Evolutionary conservation across 73 alveolate species (phyloP).

Genomic region (Uronychia setigera): DNA sequence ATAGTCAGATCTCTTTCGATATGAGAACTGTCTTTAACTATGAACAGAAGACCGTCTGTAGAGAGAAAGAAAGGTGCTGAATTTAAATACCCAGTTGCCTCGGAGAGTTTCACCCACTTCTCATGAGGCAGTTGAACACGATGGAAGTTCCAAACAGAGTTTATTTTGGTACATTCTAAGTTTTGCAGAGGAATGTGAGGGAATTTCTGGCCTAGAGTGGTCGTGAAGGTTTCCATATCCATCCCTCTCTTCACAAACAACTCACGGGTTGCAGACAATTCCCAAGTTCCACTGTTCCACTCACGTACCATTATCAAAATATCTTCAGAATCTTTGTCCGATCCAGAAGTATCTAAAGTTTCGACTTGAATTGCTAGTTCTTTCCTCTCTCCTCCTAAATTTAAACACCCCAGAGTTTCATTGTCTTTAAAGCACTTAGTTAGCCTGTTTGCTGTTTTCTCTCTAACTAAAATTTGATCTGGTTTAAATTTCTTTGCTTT

Average conservation of each 20-base stretch:
- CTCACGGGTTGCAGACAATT: conserved; percentile 29
- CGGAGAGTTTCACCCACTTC: conserved; percentile 42
- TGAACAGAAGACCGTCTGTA: conserved; percentile 39
- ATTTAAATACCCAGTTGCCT: conserved; percentile 8
- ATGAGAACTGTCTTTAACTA: conserved; percentile 37
- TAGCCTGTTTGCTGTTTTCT: conserved; percentile 12
- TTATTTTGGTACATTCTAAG: conserved; percentile 41
- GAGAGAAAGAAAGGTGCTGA: conserved; percentile 36
- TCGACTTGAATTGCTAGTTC: conserved; percentile 34
- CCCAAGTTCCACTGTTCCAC: conserved; percentile 64
- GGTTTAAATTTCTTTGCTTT: conserved; percentile 28
- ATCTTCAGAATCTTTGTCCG: conserved; percentile 19
- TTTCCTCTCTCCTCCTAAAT: conserved; percentile 22
- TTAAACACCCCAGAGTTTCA: conserved; percentile 13
- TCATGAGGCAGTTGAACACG: conserved; percentile 45
- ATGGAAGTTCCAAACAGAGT: conserved; percentile 24
- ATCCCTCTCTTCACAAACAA: conserved; percentile 26
- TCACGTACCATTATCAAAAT: conserved; percentile 31
- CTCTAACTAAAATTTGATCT: conserved; percentile 35
- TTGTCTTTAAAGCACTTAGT: conserved; percentile 17
- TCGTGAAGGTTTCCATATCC: conserved; percentile 14
- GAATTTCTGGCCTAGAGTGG: conserved; percentile 15
- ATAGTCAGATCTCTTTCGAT: conserved; percentile 47
- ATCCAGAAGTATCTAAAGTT: conserved; percentile 12
- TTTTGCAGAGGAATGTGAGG: conserved; percentile 36